Percentiles rank a stretch among this genome's conserved stretches.
Evolutionary conservation across 345 rosid species (phyloP).

Genomic region (Populus pruinosa): DNA sequence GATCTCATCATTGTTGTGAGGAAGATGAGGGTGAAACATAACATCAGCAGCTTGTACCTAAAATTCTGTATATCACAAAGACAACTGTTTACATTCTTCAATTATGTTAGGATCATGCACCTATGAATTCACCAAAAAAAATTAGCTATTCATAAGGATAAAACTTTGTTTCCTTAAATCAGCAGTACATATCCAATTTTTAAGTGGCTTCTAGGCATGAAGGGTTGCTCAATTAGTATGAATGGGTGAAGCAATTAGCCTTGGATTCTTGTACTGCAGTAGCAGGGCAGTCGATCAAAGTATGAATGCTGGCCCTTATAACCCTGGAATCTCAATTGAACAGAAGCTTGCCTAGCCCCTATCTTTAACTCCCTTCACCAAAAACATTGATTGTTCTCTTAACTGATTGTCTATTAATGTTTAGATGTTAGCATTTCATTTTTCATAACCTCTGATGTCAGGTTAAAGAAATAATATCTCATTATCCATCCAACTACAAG

Average conservation of each 20-base stretch:
- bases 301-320: background rate
- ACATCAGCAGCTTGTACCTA: background rate
- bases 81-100: background rate
- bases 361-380: background rate
- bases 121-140: background rate
- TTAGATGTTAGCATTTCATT: background rate
- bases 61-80: background rate
- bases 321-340: background rate
- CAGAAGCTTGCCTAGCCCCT: background rate
- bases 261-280: background rate
- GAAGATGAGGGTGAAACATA: background rate
- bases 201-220: background rate
- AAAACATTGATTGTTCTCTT: background rate
- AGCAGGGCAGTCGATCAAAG: background rate
- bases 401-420: background rate
- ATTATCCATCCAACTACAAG: conserved; percentile 96
- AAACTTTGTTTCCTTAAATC: background rate
- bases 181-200: background rate
- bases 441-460: conserved; percentile 15
- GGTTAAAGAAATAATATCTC: conserved; percentile 91
- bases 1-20: background rate
- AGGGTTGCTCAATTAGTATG: background rate
- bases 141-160: background rate
- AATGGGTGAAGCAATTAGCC: background rate
- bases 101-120: background rate